Evolutionary conservation across 169 alveolate genomes (phyloP).

Genomic region (Neospora caninum): DNA sequence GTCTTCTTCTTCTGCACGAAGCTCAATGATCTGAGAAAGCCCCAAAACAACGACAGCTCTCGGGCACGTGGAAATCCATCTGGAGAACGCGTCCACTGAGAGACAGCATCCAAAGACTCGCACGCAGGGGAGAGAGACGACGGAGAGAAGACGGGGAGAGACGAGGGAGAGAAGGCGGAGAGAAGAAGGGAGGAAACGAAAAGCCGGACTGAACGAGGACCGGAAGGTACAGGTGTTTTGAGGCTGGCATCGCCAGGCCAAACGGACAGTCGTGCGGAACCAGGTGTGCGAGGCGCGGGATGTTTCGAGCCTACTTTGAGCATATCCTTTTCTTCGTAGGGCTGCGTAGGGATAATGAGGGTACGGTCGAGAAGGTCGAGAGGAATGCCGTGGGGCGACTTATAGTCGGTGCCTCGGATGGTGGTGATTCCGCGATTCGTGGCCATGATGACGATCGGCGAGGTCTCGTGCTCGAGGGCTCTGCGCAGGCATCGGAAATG

Average conservation of each 20-base stretch:
- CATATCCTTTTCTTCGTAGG: conserved; percentile 93
- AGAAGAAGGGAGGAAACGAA: background rate
- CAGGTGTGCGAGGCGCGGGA: no score
- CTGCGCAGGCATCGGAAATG: no score
- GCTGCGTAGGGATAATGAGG: conserved; percentile 96
- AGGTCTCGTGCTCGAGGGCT: conserved; percentile 96
- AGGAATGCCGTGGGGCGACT: conserved; percentile 99
- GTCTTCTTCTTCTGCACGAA: conserved; percentile 98
- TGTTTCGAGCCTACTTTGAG: conserved; percentile 47
- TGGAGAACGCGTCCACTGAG: no score
- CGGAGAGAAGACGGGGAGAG: background rate
- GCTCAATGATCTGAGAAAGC: conserved; percentile 90
- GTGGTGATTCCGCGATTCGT: conserved; percentile 96
- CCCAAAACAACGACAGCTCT: background rate
- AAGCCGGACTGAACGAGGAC: no score
- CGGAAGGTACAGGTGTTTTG: no score
- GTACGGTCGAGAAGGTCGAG: conserved; percentile 97
- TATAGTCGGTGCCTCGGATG: conserved; percentile 97
- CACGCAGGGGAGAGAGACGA: no score
- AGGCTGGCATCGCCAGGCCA: no score
- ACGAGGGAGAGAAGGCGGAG: background rate
- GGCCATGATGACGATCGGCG: conserved; percentile 99
- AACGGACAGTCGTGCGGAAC: no score
- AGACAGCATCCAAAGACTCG: no score
- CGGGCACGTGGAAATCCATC: background rate